Conservation (phyloP, 768 basidiomycete genomes). For the Hygrophoropsis aurantiaca region DNA sequence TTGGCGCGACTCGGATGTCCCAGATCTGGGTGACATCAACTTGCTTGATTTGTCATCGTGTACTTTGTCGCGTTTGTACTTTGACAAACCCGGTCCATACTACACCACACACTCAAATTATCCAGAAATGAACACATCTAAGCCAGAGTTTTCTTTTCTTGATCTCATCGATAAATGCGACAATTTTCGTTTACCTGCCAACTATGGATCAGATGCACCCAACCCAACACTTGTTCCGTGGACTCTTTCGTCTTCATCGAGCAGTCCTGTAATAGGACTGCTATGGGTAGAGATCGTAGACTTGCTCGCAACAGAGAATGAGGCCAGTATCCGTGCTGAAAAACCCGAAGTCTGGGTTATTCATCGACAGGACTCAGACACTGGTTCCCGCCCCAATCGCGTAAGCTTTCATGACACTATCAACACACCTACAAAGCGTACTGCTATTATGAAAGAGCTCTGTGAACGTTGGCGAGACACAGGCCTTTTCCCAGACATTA, state of each 20-base stretch:
- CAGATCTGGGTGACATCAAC: too few species aligned
- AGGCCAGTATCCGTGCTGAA: conserved; percentile 23
- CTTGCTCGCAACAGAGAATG: conserved; percentile 53
- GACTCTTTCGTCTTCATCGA: conserved; percentile 47
- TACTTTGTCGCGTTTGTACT: too few species aligned
- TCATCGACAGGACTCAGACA: conserved; percentile 25
- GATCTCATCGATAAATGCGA: conserved; percentile 69
- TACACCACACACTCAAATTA: too few species aligned
- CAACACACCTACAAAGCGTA: conserved; percentile 59
- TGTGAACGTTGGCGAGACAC: conserved; percentile 77
- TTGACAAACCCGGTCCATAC: too few species aligned
- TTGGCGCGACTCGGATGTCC: too few species aligned
- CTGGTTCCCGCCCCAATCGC: conserved; percentile 15
- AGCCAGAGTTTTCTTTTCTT: conserved; percentile 46
- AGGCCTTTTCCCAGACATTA: conserved; percentile 56
- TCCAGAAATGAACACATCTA: too few species aligned
- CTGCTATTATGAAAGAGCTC: conserved; percentile 58
- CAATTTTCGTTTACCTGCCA: conserved; percentile 53
- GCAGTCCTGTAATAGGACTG: conserved; percentile 60
- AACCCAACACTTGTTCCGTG: conserved; percentile 50
- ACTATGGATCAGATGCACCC: conserved; percentile 17
- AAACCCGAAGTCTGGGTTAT: conserved; percentile 43
- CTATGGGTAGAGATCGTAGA: conserved; percentile 58
- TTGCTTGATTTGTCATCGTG: too few species aligned
- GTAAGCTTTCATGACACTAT: conserved; percentile 54